Base-by-base conservation (phyloP, 257 asterid genomes). In the Capsicum pubescens region DNA sequence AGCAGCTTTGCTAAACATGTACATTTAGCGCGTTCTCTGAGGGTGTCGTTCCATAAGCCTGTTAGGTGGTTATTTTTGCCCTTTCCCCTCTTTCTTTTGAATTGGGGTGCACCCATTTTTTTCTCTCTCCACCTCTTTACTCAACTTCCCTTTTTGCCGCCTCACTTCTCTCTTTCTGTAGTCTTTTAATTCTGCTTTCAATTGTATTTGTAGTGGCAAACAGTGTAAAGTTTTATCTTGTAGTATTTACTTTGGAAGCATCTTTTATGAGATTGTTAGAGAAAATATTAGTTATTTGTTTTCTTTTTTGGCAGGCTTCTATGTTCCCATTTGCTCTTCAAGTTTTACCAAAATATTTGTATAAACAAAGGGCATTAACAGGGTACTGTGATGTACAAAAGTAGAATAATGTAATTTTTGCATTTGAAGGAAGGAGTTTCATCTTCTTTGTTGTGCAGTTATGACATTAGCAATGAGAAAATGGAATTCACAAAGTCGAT, bases 141-240 rank as follows among this genome's bases (percentile, higher is more conserved):
- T 76, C 60, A 48, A 48, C 14, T 35, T 14, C 48, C 58, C 63
- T 76, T 48, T 52, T 52, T 21, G n/a, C 61, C 52, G 52, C 26
- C 81, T 35, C n/a, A 50, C 21, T 21, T 76, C 63, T 76, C 46
- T 50, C 60, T 32, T 12, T 32, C 11, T 64, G 44, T 63, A 11
- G 70, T 35, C 35, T 26, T 6, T 52, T 76, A 21, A 8, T 48
- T 13, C 59, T 21, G 52, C 81, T 76, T 76, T 76, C 81, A 76
- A 14, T 52, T 76, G 81, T 76, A 52, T 50, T 13, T 76, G 48
- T 52, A 19, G 39, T 52, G 44, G 39, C 81, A 52, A 50, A 76
- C 81, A 76, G 63, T 76, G 48, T 76, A 76, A 76, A 76, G 61
- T 17, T 76, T 76, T 26, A 50, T 76, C 46, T 19, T 19, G 60